A percentile compares a stretch with the other conserved stretches of the same genome.
Conservation (phyloP, 805 yeast species). For the Metschnikowia dekortorum region DNA sequence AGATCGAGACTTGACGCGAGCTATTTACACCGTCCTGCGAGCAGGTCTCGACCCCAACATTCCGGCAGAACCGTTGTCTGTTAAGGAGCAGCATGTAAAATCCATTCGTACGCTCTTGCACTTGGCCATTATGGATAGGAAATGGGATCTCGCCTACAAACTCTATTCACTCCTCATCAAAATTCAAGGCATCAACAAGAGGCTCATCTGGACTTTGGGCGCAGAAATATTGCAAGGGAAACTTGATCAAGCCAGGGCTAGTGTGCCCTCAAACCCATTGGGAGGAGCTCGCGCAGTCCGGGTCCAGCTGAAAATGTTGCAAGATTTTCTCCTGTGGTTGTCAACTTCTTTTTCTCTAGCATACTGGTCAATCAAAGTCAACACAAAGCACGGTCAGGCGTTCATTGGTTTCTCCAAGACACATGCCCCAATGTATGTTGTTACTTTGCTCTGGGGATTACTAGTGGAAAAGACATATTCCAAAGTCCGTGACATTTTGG, state of each 20-base stretch:
- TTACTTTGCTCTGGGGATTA: constrained; percentile 40
- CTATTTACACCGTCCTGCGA: constrained; percentile 4
- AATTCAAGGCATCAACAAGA: constrained; percentile 46
- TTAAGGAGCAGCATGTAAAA: background rate
- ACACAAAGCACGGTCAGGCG: background rate
- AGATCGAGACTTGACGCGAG: constrained; percentile 4
- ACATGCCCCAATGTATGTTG: constrained; percentile 39
- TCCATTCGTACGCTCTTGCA: constrained; percentile 45
- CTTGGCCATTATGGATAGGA: constrained; percentile 39
- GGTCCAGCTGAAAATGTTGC: background rate
- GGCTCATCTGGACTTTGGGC: constrained; percentile 62
- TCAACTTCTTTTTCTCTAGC: background rate
- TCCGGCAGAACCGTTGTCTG: background rate
- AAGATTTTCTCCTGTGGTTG: constrained; percentile 3
- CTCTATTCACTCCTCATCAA: constrained; percentile 48
- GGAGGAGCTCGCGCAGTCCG: background rate
- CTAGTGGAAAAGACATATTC: constrained; percentile 32
- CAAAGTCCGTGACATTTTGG: constrained; percentile 30
- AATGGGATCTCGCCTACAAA: constrained; percentile 56
- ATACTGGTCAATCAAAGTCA: background rate
- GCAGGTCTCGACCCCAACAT: constrained; percentile 10
- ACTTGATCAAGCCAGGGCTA: constrained; percentile 3
- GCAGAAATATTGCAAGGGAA: constrained; percentile 43
- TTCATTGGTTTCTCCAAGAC: constrained; percentile 26
- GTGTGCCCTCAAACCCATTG: background rate